Evolutionary conservation across 495 filamentous ascomycete genomes (phyloP), one percentile per base, ranked within the genome.

Genomic region (Aspergillus heteromorphus): DNA sequence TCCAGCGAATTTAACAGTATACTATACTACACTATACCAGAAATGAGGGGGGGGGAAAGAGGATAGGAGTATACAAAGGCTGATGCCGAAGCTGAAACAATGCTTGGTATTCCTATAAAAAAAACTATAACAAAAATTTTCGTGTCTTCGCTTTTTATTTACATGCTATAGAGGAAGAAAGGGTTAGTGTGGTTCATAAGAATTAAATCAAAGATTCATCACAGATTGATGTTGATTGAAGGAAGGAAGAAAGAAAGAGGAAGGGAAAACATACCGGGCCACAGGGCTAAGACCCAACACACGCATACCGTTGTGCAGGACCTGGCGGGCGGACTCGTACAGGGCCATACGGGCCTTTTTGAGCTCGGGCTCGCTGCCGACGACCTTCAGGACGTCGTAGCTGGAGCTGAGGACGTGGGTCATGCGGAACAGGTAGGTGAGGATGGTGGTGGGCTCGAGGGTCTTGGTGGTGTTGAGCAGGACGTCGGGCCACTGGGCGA

Each of bases 341-440:
- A 96, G 72, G 2, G 89, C 88, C 80, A 92, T 83, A 48, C 89
- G 82, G 23, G 88, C 87, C 67, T 83, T 83, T 76, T 86, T 87
- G 31, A 88, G 60, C 62, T 85, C 85, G 14, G 78, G 79, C 65
- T 82, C 80, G 62, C 83, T 88, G 42, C 88, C 87, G 11, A 92
- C 79, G 20, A 95, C 86, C 64, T 87, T 80, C 29, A 95, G 78
- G 4, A 88, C 80, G 61, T 91, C 89, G 66, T 93, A 95, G 66
- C 85, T 87, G 34, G 84, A 88, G 75, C 87, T 92, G 51, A 95
- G 70, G 48, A 83, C 77, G 66, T 93, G 90, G 1, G 88, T 95
- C 86, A 96, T 87, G 71, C 84, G 86, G 77, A 92, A 92, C 41
- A 96, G 81, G 71, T 93, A 96, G 10, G 83, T 84, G 29, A 95